Evolutionary conservation across 805 yeast species (phyloP).

Genomic region (Yamadazyma kitorensis): DNA sequence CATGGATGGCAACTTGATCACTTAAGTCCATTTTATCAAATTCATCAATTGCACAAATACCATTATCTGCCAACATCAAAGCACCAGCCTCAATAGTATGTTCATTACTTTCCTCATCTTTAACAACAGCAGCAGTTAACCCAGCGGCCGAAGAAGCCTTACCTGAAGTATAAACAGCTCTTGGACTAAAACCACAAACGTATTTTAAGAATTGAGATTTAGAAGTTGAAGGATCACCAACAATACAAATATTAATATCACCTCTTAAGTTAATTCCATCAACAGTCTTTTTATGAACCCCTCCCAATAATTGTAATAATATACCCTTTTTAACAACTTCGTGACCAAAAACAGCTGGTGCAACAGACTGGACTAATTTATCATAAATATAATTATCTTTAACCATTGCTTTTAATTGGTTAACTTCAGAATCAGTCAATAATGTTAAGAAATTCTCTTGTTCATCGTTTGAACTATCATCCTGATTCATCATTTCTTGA

Average conservation of each 20-base stretch:
- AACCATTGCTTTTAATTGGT: slow-evolving; percentile 86
- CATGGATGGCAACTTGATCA: slow-evolving; percentile 98
- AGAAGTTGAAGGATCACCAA: slow-evolving; percentile 97
- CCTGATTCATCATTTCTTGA: slow-evolving; percentile 4
- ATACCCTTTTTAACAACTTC: slow-evolving; percentile 92
- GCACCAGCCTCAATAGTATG: slow-evolving; percentile 99
- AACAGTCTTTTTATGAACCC: slow-evolving; percentile 89
- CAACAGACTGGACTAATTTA: slow-evolving; percentile 81
- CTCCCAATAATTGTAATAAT: slow-evolving; percentile 83
- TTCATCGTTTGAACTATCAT: slow-evolving; percentile 46
- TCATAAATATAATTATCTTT: slow-evolving; percentile 82
- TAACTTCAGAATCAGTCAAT: slow-evolving; percentile 75
- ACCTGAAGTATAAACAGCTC: slow-evolving; percentile 96
- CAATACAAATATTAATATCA: slow-evolving; percentile 92
- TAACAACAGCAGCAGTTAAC: slow-evolving; percentile 95
- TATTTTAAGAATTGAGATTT: slow-evolving; percentile 94
- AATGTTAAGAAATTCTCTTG: slow-evolving; percentile 80
- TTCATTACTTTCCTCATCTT: slow-evolving; percentile 96
- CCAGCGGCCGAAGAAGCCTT: slow-evolving; percentile 99
- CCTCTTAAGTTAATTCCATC: slow-evolving; percentile 96
- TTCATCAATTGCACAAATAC: slow-evolving; percentile 97
- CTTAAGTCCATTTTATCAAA: slow-evolving; percentile 95
- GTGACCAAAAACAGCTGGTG: slow-evolving; percentile 96
- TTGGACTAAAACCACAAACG: slow-evolving; percentile 85
- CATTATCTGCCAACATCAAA: slow-evolving; percentile 95